Evolutionary conservation across 2,329 filamentous ascomycete genomes (phyloP).

Genomic region (Diplocarpon mali): DNA sequence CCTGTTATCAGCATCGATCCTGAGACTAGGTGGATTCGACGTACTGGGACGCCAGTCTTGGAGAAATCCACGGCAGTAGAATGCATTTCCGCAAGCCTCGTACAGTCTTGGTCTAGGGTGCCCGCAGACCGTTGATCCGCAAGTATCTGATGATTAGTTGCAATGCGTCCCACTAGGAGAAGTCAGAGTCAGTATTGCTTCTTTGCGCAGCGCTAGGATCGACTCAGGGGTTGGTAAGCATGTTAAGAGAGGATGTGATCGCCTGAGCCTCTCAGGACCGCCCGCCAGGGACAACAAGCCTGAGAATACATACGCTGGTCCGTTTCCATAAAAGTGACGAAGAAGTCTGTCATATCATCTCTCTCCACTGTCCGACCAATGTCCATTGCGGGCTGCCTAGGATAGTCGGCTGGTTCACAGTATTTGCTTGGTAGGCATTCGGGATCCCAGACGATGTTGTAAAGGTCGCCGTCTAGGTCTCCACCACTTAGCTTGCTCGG

Average conservation of each 20-base stretch:
- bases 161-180: constrained; percentile 45
- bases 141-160: constrained; percentile 50
- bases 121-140: constrained; percentile 46
- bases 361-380: constrained; percentile 48
- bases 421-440: constrained; percentile 34
- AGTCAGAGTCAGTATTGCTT: too few species aligned
- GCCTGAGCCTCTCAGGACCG: too few species aligned
- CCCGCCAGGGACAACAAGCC: too few species aligned
- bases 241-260: too few species aligned
- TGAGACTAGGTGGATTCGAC: neutral
- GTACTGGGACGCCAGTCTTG: constrained; percentile 56
- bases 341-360: constrained; percentile 68
- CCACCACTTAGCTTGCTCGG: constrained; percentile 72
- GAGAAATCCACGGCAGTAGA: constrained; percentile 67
- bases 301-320: constrained; percentile 33
- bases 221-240: too few species aligned
- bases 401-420: constrained; percentile 57
- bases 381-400: constrained; percentile 41
- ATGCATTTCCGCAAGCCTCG: constrained; percentile 48
- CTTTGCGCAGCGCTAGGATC: too few species aligned
- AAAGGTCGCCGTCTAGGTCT: constrained; percentile 75
- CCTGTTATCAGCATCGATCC: too few species aligned
- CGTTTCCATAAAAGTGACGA: constrained; percentile 64
- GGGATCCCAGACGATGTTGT: constrained; percentile 66
- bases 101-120: constrained; percentile 40